A percentile compares a stretch with the other conserved stretches of the same genome.
Conservation (phyloP, 345 rosid genomes). For the Populus euphratica region DNA sequence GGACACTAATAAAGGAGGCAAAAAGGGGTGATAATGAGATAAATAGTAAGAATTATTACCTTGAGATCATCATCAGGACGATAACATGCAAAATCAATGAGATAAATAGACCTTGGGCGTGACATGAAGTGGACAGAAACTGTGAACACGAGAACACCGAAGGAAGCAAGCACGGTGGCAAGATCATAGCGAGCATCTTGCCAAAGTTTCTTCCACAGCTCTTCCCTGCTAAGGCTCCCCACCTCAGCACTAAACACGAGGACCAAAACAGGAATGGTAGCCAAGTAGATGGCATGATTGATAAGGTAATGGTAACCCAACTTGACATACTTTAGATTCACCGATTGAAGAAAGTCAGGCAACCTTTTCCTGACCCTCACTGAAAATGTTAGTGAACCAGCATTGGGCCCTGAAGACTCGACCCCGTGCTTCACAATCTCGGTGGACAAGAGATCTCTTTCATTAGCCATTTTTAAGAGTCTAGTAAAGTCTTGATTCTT, state of each 20-base stretch:
- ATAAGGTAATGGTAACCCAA: conserved; percentile 94
- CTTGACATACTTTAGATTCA: conserved; percentile 88
- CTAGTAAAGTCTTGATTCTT: conserved; percentile 14
- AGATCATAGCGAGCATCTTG: conserved; percentile 70
- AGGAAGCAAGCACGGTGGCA: conserved; percentile 59
- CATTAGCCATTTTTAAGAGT: conserved; percentile 34
- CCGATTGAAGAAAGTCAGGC: conserved; percentile 93
- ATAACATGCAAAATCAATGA: conserved; percentile 78
- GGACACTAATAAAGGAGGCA: too few relatives aligned
- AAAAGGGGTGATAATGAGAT: too few relatives aligned
- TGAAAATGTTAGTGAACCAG: conserved; percentile 81
- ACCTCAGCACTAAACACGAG: conserved; percentile 83
- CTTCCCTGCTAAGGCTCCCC: conserved; percentile 77
- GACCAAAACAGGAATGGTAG: conserved; percentile 75
- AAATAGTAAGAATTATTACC: conserved; percentile 33
- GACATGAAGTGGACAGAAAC: conserved; percentile 75
- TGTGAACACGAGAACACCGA: conserved; percentile 66
- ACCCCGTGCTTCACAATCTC: conserved; percentile 93
- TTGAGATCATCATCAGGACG: conserved; percentile 75
- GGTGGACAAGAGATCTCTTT: conserved; percentile 79
- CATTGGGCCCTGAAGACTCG: conserved; percentile 83
- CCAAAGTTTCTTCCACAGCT: conserved; percentile 83
- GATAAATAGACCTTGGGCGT: conserved; percentile 77
- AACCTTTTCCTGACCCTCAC: conserved; percentile 84
- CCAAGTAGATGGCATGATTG: conserved; percentile 86